Percentiles rank a stretch among this genome's conserved stretches.
These are phyloP conservation scores for Adansonia madagascariensis DNA, from an alignment of 441 rosid species.

Conservation along the genomic window DNA sequence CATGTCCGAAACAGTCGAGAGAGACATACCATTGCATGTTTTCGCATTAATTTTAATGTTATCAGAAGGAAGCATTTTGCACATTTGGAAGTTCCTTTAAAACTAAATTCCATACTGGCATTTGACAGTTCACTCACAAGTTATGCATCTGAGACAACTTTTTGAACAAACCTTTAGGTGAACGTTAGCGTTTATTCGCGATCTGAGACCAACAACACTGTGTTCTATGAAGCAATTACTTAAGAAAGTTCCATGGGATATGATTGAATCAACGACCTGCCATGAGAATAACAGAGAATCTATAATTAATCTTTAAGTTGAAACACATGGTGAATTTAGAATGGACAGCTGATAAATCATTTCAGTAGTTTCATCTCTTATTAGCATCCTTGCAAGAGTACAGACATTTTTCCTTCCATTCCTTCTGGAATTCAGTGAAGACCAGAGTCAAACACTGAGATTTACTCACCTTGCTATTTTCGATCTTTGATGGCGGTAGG, in stretches of 20 bases:
- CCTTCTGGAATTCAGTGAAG: too few species aligned
- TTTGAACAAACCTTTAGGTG: conserved; percentile 61
- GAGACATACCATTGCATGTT: not conserved
- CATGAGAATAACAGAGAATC: not conserved
- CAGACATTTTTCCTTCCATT: too few species aligned
- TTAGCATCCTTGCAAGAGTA: too few species aligned
- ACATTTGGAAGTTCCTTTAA: not conserved
- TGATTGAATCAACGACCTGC: conserved; percentile 80
- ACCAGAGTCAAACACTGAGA: too few species aligned
- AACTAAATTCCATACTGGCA: not conserved
- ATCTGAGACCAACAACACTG: conserved; percentile 84
- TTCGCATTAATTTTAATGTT: not conserved
- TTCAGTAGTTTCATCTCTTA: too few species aligned
- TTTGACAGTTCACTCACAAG: not conserved
- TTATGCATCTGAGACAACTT: not conserved
- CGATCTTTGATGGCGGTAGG: too few species aligned
- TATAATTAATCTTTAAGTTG: too few species aligned
- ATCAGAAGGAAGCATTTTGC: not conserved
- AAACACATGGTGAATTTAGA: too few species aligned
- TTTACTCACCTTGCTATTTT: too few species aligned
- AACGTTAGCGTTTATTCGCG: conserved; percentile 67
- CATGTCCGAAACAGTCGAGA: not conserved
- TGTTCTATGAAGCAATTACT: conserved; percentile 71
- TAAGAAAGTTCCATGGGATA: conserved; percentile 88
- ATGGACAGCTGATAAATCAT: too few species aligned